Evolutionary conservation across 2,329 filamentous ascomycete genomes (phyloP), one percentile per base, ranked within the genome.

Genomic region (Penicillium sp.): DNA sequence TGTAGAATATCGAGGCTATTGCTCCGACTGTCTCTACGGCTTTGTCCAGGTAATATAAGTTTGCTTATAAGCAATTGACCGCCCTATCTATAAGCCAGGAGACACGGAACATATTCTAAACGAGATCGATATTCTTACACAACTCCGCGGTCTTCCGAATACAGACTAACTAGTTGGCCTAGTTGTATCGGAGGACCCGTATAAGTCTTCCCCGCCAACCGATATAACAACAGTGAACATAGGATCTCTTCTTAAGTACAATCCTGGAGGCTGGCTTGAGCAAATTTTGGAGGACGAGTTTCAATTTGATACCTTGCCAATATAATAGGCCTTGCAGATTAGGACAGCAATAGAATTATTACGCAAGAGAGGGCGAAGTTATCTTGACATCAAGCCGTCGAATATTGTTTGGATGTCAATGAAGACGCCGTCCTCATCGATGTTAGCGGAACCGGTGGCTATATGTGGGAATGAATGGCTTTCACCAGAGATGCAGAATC

Each of bases 341-440:
- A 56, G 48, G 2, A 54, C 7, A 47, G 57, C 55, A 32, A 46
- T 63, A 25, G 10, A 29, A 23, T 27, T 8, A 16, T 50, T 63
- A 16, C 59, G 61, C 32, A 37, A n/a, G 7, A 21, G 31, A 45
- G n/a, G 34, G 27, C 40, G 38, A 51, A 63, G 48, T 39, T 57
- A 65, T 37, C 56, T 65, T 53, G 60, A 65, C 45, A 54, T 64
- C 7, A 62, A 64, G 42, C 57, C 54, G 3, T 59, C 57, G 27
- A 65, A 63, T 50, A 44, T 64, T 23, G 54, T 64, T 27, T 63
- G 3, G 60, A 65, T 47, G 45, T 37, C 2, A 25, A 50, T 18
- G 27, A 39, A 42, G 56, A 63, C 55, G 60, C 61, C 10, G 38
- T 63, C 12, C 58, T 65, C 16, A 63, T 62, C 46, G 59, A 64